Conservation (phyloP, 2,329 filamentous ascomycete genomes). For the Tympanopsis confertula region DNA sequence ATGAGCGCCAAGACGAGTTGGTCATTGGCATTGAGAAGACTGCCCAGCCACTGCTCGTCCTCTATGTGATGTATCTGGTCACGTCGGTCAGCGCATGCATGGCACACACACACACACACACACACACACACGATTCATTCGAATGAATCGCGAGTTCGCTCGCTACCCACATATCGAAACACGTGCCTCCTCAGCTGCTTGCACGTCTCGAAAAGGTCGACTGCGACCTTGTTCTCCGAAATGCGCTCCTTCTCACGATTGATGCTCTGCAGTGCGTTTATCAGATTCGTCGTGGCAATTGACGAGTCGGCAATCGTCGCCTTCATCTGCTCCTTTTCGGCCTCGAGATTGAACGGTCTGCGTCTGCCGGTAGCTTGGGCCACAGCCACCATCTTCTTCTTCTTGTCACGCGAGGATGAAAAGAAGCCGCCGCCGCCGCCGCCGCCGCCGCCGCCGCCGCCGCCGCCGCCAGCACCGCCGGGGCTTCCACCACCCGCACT, state of each 20-base stretch:
- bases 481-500: neutral
- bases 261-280: slow-evolving; percentile 77
- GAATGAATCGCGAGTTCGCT: too few species aligned
- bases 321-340: slow-evolving; percentile 78
- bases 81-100: too few species aligned
- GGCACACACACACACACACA: too few species aligned
- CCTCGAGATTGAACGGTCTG: slow-evolving; percentile 69
- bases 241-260: slow-evolving; percentile 83
- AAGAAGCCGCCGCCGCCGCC: slow-evolving; percentile 12
- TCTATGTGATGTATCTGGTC: slow-evolving; percentile 74
- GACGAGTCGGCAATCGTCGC: slow-evolving; percentile 80
- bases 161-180: slow-evolving; percentile 59
- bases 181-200: slow-evolving; percentile 77
- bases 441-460: too few species aligned
- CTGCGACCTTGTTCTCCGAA: slow-evolving; percentile 68
- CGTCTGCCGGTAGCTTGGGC: slow-evolving; percentile 45
- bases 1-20: slow-evolving; percentile 88
- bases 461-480: too few species aligned
- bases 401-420: slow-evolving; percentile 36
- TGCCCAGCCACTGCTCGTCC: slow-evolving; percentile 81
- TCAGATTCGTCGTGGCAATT: slow-evolving; percentile 80
- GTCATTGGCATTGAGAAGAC: slow-evolving; percentile 86
- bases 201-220: slow-evolving; percentile 72
- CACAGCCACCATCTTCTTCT: slow-evolving; percentile 32
- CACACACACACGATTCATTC: too few species aligned